A percentile compares a stretch with the other conserved stretches of the same genome.
Evolutionary conservation across 345 rosid species (phyloP).

Genomic region (Streptanthus diversifolius): DNA sequence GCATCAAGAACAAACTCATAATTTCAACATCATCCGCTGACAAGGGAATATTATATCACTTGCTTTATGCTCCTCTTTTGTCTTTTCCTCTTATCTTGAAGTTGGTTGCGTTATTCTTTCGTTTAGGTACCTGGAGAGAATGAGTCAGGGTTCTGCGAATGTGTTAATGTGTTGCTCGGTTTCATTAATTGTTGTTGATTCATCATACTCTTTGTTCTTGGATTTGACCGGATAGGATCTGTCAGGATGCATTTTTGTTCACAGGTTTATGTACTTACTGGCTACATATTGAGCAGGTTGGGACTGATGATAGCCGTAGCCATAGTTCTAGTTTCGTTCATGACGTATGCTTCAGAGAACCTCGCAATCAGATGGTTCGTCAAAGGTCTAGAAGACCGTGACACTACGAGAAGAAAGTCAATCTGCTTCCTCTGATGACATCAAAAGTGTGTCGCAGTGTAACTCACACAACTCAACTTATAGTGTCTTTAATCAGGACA

Average conservation of each 20-base stretch:
- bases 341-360: slow-evolving; percentile 88
- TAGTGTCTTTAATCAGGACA: not conserved
- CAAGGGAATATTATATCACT: not conserved
- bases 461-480: slow-evolving; percentile 14
- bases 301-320: slow-evolving; percentile 86
- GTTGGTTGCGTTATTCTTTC: not conserved
- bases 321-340: slow-evolving; percentile 70
- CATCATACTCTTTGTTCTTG: not conserved
- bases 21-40: not conserved
- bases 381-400: slow-evolving; percentile 67
- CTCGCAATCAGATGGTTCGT: slow-evolving; percentile 63
- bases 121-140: not conserved
- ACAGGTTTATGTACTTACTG: slow-evolving; percentile 7
- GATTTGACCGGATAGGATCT: not conserved
- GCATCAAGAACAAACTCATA: too few species aligned
- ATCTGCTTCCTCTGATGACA: slow-evolving; percentile 46
- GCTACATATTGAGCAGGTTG: slow-evolving; percentile 46
- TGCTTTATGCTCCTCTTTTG: not conserved
- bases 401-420: slow-evolving; percentile 44
- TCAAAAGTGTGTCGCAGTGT: slow-evolving; percentile 14
- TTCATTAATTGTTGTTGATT: not conserved
- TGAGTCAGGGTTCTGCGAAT: not conserved
- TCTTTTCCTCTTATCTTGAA: slow-evolving; percentile 1
- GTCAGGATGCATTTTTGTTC: not conserved
- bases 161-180: not conserved